Base-by-base conservation (phyloP, 352 stramenopile genomes). In the Phytophthora multivora region DNA sequence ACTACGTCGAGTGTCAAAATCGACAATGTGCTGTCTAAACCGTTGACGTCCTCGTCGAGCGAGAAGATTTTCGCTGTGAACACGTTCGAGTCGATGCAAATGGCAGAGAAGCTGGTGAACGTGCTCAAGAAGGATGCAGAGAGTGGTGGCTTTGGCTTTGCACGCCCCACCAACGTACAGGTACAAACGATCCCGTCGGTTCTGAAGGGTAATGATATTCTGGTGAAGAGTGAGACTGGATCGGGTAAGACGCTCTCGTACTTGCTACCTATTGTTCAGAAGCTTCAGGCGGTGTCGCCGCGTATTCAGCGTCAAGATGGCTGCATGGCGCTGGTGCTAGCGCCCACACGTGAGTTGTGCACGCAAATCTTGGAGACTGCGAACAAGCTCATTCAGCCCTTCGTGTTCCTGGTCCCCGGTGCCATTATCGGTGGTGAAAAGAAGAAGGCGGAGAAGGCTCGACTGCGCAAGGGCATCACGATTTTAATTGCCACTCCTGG, bases 401-500 rank as follows among this genome's bases (percentile, higher is more conserved):
- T 99, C 38, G 94, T 98, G 18, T 93, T 81, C 50, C 59, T 98
- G 15, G 83, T 93, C 7, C 83, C 83, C 2, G 76, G 89, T 48
- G 71, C 90, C 51, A 96, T 98, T 47, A 98, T 99, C 50, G 97
- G 97, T 77, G 97, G 96, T 33, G 93, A 97, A 42, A 94, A 98
- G 56, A 91, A 97, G 43, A 90, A 96, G 47, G 77, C 89, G 1
- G 91, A 99, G 73, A 88, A 91, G 41, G 80, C 82, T 51, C 74
- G 83, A 7, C 65, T 93, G 13, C 82, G 96, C 40, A 93, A 96
- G 59, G 97, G 97, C 8, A 97, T 97, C 23, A 94, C 98, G 63
- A 91, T 99, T 21, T 81, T 99, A 4, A 92, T 99, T 43, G 97
- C 97, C 5, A 99, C 97, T 31, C 98, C 98, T 3, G 98, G 97